Evolutionary conservation across 441 rosid species (phyloP).

Genomic region (Populus hybrid): DNA sequence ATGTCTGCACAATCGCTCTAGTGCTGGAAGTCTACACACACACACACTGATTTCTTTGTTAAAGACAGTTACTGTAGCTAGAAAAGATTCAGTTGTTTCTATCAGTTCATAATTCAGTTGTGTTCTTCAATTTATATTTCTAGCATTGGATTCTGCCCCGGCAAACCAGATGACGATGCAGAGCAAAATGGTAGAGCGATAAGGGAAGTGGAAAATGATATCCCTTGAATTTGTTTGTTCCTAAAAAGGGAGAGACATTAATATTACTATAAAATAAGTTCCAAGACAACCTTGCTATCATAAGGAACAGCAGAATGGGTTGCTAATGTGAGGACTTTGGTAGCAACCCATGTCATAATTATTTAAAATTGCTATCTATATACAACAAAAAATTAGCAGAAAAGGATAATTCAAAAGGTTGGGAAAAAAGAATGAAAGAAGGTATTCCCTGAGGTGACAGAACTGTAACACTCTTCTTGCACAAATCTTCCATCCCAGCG

Average conservation of each 20-base stretch:
- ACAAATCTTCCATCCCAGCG: slow-evolving; percentile 28
- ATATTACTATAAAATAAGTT: slow-evolving; percentile 4
- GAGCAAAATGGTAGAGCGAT: neutral
- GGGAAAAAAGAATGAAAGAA: slow-evolving; percentile 5
- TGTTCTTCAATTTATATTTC: neutral
- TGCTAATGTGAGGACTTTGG: slow-evolving; percentile 24
- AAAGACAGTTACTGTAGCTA: neutral
- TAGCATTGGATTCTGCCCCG: neutral
- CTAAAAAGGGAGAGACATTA: neutral
- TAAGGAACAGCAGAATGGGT: slow-evolving; percentile 30
- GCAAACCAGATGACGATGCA: neutral
- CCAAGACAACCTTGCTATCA: slow-evolving; percentile 3
- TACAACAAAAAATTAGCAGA: slow-evolving; percentile 32
- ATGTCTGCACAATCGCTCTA: neutral
- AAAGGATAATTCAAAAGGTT: slow-evolving; percentile 10
- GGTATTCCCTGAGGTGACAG: slow-evolving; percentile 18
- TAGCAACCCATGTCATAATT: slow-evolving; percentile 26
- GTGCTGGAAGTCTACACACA: too few species aligned
- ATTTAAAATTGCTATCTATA: slow-evolving; percentile 31
- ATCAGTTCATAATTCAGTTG: neutral
- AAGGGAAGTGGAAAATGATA: neutral
- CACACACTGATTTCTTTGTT: neutral
- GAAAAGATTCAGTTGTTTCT: neutral
- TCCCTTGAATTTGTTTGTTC: slow-evolving; percentile 5
- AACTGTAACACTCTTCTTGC: slow-evolving; percentile 23